These are phyloP conservation scores for Holtermanniella nyarrowii DNA, from an alignment of 768 basidiomycete species.

Conservation along the genomic window DNA sequence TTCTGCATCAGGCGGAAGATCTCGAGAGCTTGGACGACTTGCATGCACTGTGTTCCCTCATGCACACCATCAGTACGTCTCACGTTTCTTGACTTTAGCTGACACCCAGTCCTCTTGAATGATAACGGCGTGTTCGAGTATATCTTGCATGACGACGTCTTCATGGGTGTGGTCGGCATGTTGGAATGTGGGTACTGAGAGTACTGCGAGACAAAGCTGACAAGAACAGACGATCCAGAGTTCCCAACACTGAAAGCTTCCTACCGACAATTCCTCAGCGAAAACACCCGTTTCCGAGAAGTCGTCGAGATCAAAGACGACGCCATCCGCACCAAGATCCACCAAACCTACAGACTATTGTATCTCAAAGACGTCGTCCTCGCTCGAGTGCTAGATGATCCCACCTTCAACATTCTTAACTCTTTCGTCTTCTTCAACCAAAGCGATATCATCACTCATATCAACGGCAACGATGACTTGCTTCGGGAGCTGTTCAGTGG, in stretches of 20 bases:
- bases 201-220: slow-evolving; percentile 1
- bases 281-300: slow-evolving; percentile 75
- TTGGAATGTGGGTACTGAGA: slow-evolving; percentile 67
- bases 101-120: slow-evolving; percentile 71
- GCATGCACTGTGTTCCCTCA: slow-evolving; percentile 79
- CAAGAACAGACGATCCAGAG: slow-evolving; percentile 81
- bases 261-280: slow-evolving; percentile 83
- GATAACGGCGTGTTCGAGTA: slow-evolving; percentile 92
- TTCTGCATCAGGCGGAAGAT: slow-evolving; percentile 82
- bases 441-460: slow-evolving; percentile 87
- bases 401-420: slow-evolving; percentile 92
- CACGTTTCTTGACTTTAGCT: background rate
- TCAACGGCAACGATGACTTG: slow-evolving; percentile 67
- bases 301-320: slow-evolving; percentile 73
- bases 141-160: slow-evolving; percentile 83
- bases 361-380: slow-evolving; percentile 98
- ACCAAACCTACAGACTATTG: slow-evolving; percentile 92
- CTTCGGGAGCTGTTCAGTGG: slow-evolving; percentile 61
- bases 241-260: slow-evolving; percentile 94
- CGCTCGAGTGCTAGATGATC: slow-evolving; percentile 85
- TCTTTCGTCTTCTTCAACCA: slow-evolving; percentile 98
- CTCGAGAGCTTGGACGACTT: slow-evolving; percentile 81
- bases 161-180: slow-evolving; percentile 87
- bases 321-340: slow-evolving; percentile 72
- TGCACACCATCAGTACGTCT: slow-evolving; percentile 82